Conservation (phyloP, 768 basidiomycete species). For the Naganishia friedmannii region DNA sequence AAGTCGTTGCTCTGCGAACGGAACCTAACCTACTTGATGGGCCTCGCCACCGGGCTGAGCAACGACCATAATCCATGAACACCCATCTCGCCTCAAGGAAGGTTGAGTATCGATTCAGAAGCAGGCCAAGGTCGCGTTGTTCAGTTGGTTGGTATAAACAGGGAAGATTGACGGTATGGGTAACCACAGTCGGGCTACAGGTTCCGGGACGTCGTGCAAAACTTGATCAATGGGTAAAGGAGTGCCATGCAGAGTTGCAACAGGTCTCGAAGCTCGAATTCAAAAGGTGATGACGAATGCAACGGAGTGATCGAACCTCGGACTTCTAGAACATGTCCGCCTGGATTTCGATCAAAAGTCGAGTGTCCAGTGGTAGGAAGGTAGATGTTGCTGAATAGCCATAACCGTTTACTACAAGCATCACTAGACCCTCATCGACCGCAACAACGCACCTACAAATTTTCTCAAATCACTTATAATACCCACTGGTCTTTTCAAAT, state of each 20-base stretch:
- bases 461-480: background rate
- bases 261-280: background rate
- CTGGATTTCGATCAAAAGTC: conserved; percentile 9
- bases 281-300: conserved; percentile 12
- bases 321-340: background rate
- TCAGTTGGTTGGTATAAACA: background rate
- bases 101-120: background rate
- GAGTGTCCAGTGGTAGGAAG: too few relatives aligned
- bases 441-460: background rate
- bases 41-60: conserved; percentile 85
- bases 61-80: conserved; percentile 95
- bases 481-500: background rate
- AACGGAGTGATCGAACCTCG: background rate
- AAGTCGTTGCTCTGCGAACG: background rate
- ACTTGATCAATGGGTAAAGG: background rate
- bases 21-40: conserved; percentile 65
- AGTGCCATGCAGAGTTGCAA: background rate
- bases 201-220: background rate
- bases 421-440: background rate
- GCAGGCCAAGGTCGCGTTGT: background rate
- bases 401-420: too few relatives aligned
- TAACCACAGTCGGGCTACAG: too few relatives aligned
- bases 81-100: conserved; percentile 63
- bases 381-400: too few relatives aligned
- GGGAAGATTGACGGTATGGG: background rate